These are phyloP conservation scores for Talaromyces sp. DNA, from an alignment of 2,329 filamentous ascomycete genomes.

Conservation along the genomic window DNA sequence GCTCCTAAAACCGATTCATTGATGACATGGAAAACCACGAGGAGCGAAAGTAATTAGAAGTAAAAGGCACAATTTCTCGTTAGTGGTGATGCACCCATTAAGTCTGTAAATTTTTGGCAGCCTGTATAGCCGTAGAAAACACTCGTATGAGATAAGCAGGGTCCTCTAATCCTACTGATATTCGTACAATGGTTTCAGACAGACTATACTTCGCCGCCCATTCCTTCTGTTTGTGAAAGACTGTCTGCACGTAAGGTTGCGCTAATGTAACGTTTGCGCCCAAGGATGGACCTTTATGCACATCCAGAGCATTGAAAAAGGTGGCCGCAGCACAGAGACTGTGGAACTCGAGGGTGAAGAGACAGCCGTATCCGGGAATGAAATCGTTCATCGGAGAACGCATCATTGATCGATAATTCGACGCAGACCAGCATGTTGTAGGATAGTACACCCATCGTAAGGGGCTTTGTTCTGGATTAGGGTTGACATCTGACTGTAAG, in stretches of 20 bases:
- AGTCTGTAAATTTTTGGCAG: not conserved
- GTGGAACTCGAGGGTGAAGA: not conserved
- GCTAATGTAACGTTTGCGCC: not conserved
- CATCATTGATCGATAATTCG: not conserved
- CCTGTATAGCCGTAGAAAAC: not conserved
- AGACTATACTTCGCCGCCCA: not conserved
- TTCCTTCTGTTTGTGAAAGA: not conserved
- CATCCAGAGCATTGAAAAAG: not conserved
- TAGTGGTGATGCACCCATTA: too few species aligned
- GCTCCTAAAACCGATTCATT: too few species aligned
- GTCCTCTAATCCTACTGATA: conserved; percentile 2
- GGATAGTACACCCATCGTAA: conserved; percentile 21
- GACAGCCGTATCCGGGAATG: not conserved
- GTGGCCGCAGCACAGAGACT: not conserved
- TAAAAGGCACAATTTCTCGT: too few species aligned
- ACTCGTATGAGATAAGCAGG: not conserved
- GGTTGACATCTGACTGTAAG: conserved; percentile 28
- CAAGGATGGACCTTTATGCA: conserved; percentile 4
- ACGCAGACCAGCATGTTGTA: not conserved
- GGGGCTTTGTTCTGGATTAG: too few species aligned
- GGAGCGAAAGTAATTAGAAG: too few species aligned
- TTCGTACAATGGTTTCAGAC: not conserved
- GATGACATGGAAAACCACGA: too few species aligned
- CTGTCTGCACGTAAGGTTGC: not conserved
- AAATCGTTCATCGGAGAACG: not conserved